Percentiles rank a stretch among this genome's conserved stretches.
Conservation (phyloP, 2,329 filamentous ascomycete genomes). For the Xylariaceae sp. region DNA sequence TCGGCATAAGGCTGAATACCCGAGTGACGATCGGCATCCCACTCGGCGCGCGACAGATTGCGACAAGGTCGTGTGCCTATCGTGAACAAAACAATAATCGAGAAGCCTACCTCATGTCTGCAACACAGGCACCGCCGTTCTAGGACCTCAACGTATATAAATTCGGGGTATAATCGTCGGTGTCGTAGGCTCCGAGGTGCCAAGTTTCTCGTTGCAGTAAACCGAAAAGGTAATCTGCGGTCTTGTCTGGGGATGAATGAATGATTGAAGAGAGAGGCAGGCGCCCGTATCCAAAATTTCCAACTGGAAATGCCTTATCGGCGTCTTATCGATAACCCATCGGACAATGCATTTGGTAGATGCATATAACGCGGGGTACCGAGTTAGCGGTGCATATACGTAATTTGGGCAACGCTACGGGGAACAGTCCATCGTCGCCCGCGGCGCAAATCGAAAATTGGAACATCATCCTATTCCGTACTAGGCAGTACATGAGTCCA, state of each 20-base stretch:
- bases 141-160: background rate
- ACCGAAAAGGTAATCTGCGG: constrained; percentile 1
- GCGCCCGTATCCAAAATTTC: constrained; percentile 16
- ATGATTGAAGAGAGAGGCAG: background rate
- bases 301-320: background rate
- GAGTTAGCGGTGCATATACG: background rate
- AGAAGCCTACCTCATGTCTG: constrained; percentile 31
- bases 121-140: constrained; percentile 4
- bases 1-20: background rate
- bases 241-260: background rate
- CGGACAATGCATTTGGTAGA: background rate
- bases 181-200: constrained; percentile 1
- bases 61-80: constrained; percentile 3
- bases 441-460: constrained; percentile 13
- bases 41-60: constrained; percentile 3
- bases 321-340: constrained; percentile 13
- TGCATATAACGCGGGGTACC: background rate
- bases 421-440: background rate
- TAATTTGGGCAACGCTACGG: background rate
- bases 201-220: background rate
- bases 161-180: constrained; percentile 3
- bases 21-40: background rate
- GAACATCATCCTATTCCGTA: background rate
- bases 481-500: too few species aligned
- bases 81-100: background rate